Base-by-base conservation (phyloP, 1,284 basidiomycete genomes). In the Apiotrichum gamsii region DNA sequence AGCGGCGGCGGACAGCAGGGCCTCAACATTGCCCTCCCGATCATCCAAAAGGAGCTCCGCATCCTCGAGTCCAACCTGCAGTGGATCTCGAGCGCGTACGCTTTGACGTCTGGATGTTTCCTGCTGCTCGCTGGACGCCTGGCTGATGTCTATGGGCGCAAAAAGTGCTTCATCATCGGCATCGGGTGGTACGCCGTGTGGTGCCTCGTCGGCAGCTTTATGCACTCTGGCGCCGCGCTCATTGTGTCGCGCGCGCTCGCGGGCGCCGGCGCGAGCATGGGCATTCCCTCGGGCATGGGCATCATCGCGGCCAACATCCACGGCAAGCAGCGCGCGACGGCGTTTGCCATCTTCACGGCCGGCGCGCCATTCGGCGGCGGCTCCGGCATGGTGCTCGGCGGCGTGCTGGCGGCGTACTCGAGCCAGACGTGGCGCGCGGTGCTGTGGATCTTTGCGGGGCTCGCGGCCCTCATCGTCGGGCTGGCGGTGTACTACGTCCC, bases 41-140 rank as follows among this genome's bases (percentile, higher is more conserved):
- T 62, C 4, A 70, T 72, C 28, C 67, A 67, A 43, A 35, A 44
- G 15, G 56, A 64, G 24, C 45, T 69, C 18, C 41, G 46, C 24
- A 54, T 67, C 21, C 34, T 38, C 15, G 43, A 56, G 8, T 48
- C 51, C 24, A 41, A 57, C 28, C 53, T 70, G 15, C 62, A 64
- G 37, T 72, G 70, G 70, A 59, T 69, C 6, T 44, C 69, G 13
- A 60, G 65, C 14, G 60, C 67, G 25, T 64, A 67, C 44, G 56
- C 62, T 5, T 59, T 72, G 16, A 57, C 64, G 32, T 62, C 58
- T 10, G 70, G 65, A 20, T 63, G 67, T 16, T 57, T 71, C 38
- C 53, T 72, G 18, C 63, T 70, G 24, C 59, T 70, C 1, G 45
- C 52, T 1, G 70, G 70, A 10, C 62, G 59, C 2, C 54, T 72